Evolutionary conservation across 2,329 filamentous ascomycete genomes (phyloP).

Genomic region (Aspergillus texensis): DNA sequence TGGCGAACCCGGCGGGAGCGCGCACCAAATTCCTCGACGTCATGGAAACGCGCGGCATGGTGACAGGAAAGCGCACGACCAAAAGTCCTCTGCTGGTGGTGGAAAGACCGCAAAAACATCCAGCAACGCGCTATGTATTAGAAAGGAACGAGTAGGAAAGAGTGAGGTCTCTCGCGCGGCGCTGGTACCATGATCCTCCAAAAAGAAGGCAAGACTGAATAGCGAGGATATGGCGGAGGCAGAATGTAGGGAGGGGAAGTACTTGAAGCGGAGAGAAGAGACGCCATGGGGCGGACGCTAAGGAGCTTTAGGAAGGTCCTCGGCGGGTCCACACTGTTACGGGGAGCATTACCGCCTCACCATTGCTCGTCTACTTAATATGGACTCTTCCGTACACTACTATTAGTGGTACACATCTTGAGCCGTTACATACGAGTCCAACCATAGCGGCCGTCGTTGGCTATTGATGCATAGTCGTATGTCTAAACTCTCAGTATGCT

Average conservation of each 20-base stretch:
- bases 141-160: background rate
- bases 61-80: conserved; percentile 28
- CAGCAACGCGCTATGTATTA: conserved; percentile 23
- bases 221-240: background rate
- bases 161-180: background rate
- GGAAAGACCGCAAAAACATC: conserved; percentile 33
- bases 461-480: too few species aligned
- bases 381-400: background rate
- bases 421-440: background rate
- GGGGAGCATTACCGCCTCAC: background rate
- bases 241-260: background rate
- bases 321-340: background rate
- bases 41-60: conserved; percentile 33
- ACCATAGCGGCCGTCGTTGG: background rate
- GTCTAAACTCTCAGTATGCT: background rate
- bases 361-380: background rate
- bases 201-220: background rate
- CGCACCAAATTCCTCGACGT: conserved; percentile 27
- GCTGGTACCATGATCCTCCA: background rate
- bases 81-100: conserved; percentile 25
- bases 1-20: conserved; percentile 27
- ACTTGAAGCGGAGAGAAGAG: background rate
- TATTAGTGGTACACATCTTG: background rate
- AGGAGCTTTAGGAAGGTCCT: background rate
- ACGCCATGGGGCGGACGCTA: background rate